Conservation (phyloP, 2,329 filamentous ascomycete species). For the Calonectria honghensis region DNA sequence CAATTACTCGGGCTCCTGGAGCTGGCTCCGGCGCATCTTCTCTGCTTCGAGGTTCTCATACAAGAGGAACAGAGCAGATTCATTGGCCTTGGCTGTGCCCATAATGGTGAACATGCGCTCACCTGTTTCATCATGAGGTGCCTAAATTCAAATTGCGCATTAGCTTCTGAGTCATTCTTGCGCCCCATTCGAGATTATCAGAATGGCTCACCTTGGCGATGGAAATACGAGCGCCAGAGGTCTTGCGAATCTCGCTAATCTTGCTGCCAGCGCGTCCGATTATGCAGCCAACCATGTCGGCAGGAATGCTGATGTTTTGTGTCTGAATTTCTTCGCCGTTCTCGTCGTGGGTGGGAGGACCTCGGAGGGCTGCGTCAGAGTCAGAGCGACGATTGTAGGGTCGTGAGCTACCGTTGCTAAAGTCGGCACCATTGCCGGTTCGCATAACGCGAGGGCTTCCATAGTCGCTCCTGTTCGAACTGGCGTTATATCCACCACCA, state of each 20-base stretch:
- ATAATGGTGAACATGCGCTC: constrained; percentile 99
- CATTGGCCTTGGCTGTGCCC: constrained; percentile 93
- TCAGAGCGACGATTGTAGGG: constrained; percentile 87
- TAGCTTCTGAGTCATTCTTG: constrained; percentile 6
- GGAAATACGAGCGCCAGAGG: constrained; percentile 95
- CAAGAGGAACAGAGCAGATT: constrained; percentile 94
- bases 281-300: constrained; percentile 99
- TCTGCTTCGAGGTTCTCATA: constrained; percentile 99
- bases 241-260: constrained; percentile 99
- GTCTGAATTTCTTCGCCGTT: constrained; percentile 99
- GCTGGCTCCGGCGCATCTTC: constrained; percentile 97
- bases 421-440: constrained; percentile 97
- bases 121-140: constrained; percentile 96
- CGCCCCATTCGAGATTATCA: background rate
- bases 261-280: constrained; percentile 96
- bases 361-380: constrained; percentile 86
- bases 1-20: constrained; percentile 72
- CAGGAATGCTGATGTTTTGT: constrained; percentile 99
- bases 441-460: constrained; percentile 86
- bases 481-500: constrained; percentile 60
- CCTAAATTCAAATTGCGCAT: constrained; percentile 64
- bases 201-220: constrained; percentile 84
- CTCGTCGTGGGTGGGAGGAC: constrained; percentile 92
- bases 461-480: constrained; percentile 71
- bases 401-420: constrained; percentile 84